Evolutionary conservation across 441 rosid species (phyloP), one percentile per base, ranked within the genome.

Genomic region (Lepidium campestre): DNA sequence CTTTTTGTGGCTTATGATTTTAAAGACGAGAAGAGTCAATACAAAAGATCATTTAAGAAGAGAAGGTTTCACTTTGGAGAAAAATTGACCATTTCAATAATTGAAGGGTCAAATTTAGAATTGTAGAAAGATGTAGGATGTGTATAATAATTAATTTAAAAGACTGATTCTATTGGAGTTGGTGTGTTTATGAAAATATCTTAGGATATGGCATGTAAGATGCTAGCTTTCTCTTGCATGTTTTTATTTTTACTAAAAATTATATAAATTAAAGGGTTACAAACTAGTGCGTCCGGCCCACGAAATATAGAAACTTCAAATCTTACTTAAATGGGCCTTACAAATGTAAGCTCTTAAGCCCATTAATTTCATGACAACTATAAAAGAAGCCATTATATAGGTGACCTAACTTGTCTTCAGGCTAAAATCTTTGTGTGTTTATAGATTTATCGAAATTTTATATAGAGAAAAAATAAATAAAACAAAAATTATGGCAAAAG

Each of bases 1-100:
- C 14, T 39, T 17, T 62, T 54, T 61, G 69, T 67, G 73, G 68
- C 29, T 49, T 61, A 34, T 40, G 46, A 13, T 23, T 61, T 52
- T 36, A 13, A n/a, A 10, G 19, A 11, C 3, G 41, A 32, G 62
- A 57, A 56, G 65, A 31, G 57, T 64, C 47, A 11, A 15, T 65
- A 62, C 41, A 50, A 35, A 19, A 9, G 7, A 19, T 57, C 48
- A 37, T 58, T 48, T 49, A 6, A 6, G 25, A 59, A 17, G 32
- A 23, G 25, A 27, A 29, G 49, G 29, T 23, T 29, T 63, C 6
- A 6, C 2, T 56, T 23, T 19, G 4, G 55, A 3, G 47, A 6
- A 52, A 50, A 41, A 9, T 39, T 65, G 23, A 57, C 55, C n/a
- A 23, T 57, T 57, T 72, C 48, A 57, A 65, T 57, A 6, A 57